phyloP scores from a whole-genome alignment of 1,139 yeast genomes.

The Hyphopichia pseudoburtonii region DNA sequence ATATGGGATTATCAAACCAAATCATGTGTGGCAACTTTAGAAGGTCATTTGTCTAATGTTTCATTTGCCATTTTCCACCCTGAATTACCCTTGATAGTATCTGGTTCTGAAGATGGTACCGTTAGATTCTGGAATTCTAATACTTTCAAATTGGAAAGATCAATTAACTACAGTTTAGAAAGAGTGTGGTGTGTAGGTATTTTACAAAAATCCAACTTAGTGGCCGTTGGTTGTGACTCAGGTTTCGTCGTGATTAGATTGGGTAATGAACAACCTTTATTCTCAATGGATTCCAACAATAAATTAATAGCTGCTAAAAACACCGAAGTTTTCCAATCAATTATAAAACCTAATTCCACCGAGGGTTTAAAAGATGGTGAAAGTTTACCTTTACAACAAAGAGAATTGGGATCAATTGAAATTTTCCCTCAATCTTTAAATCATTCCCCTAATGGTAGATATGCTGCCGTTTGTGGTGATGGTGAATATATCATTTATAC shows the following conservation, averaged over 20 bases:
- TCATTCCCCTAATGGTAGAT: slow-evolving; percentile 97
- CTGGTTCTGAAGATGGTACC: slow-evolving; percentile 84
- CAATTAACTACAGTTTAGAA: slow-evolving; percentile 86
- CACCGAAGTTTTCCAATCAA: slow-evolving; percentile 83
- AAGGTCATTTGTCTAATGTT: slow-evolving; percentile 91
- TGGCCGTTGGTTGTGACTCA: slow-evolving; percentile 93
- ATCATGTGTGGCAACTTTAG: slow-evolving; percentile 89
- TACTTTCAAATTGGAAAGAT: slow-evolving; percentile 83
- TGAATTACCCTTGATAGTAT: slow-evolving; percentile 81
- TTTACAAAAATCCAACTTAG: slow-evolving; percentile 71
- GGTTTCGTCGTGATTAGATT: slow-evolving; percentile 85
- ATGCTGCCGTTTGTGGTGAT: slow-evolving; percentile 96
- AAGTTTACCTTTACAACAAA: slow-evolving; percentile 66
- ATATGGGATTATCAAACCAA: slow-evolving; percentile 98
- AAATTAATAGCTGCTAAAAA: slow-evolving; percentile 89
- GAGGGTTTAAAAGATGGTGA: slow-evolving; percentile 81
- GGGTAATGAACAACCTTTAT: slow-evolving; percentile 92
- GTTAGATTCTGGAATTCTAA: slow-evolving; percentile 77
- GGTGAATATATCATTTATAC: slow-evolving; percentile 96
- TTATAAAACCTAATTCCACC: slow-evolving; percentile 66
- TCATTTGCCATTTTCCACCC: slow-evolving; percentile 98
- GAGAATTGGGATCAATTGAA: slow-evolving; percentile 91
- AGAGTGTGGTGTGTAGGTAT: slow-evolving; percentile 95
- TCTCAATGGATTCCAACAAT: slow-evolving; percentile 91
- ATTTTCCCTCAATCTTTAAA: slow-evolving; percentile 82